A percentile compares a stretch with the other conserved stretches of the same genome.
phyloP scores from a whole-genome alignment of 306 rosid genomes.

The Arachis hypogaea region DNA sequence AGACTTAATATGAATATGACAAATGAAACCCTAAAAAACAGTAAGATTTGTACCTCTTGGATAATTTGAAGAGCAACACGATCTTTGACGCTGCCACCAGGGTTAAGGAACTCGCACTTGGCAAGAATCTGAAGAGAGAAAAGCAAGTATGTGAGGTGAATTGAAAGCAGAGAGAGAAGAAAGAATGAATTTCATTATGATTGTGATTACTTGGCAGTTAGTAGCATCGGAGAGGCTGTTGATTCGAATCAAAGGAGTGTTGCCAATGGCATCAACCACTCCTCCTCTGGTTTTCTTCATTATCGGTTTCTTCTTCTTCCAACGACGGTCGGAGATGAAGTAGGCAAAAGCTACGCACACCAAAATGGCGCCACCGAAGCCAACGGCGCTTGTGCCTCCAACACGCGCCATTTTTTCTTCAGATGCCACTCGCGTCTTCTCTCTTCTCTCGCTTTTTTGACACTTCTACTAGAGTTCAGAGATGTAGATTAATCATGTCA shows the following conservation, averaged over 20 bases:
- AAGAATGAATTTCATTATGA: background rate
- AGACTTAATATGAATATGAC: background rate
- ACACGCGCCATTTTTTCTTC: constrained; percentile 58
- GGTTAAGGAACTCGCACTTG: constrained; percentile 95
- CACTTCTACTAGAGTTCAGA: no score
- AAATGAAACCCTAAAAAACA: background rate
- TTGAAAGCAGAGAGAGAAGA: no score
- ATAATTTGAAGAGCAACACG: constrained; percentile 87
- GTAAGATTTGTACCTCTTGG: constrained; percentile 59
- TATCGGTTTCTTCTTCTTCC: constrained; percentile 19
- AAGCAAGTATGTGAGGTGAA: background rate
- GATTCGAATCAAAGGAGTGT: constrained; percentile 88
- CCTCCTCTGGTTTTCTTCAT: constrained; percentile 52
- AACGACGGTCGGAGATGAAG: constrained; percentile 46
- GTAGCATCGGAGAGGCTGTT: constrained; percentile 91
- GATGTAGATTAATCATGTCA: no score
- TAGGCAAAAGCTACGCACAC: constrained; percentile 48
- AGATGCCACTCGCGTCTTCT: no score
- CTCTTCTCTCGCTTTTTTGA: no score
- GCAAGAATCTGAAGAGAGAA: constrained; percentile 65
- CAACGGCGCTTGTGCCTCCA: constrained; percentile 61
- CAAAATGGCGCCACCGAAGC: constrained; percentile 51
- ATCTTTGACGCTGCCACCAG: constrained; percentile 96
- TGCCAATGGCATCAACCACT: constrained; percentile 74
- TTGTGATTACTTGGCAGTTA: constrained; percentile 66